These are phyloP conservation scores for Wickerhamomyces sp. DNA, from an alignment of 1,139 yeast species.

Conservation along the genomic window DNA sequence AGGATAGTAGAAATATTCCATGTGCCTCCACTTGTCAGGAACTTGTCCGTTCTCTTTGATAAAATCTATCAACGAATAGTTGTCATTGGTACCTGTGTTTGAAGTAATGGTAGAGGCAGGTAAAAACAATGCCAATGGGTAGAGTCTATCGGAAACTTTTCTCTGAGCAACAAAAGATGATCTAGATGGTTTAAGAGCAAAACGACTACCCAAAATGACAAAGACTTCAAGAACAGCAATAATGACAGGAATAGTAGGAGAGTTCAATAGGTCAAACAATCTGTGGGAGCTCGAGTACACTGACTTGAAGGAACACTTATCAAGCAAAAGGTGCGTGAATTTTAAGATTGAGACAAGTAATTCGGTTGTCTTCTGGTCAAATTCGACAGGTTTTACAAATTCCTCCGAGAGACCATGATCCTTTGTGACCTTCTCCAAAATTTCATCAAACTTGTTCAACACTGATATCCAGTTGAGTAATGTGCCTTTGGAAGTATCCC, in stretches of 20 bases:
- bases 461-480: conserved; percentile 74
- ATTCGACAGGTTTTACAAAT: conserved; percentile 39
- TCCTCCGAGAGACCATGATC: conserved; percentile 51
- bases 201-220: conserved; percentile 55
- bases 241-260: conserved; percentile 56
- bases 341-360: conserved; percentile 49
- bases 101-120: conserved; percentile 42
- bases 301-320: conserved; percentile 63
- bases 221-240: conserved; percentile 62
- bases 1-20: conserved; percentile 51
- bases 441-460: conserved; percentile 67
- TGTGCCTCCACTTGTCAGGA: conserved; percentile 54
- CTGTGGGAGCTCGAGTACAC: conserved; percentile 66
- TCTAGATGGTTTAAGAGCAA: conserved; percentile 39
- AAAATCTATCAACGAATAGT: conserved; percentile 50
- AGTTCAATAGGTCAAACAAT: conserved; percentile 53
- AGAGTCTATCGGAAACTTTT: conserved; percentile 36
- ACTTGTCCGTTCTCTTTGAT: conserved; percentile 40
- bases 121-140: conserved; percentile 42
- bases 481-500: conserved; percentile 73
- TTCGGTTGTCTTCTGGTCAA: conserved; percentile 41
- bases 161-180: conserved; percentile 40
- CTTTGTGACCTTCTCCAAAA: conserved; percentile 48
- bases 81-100: conserved; percentile 33
- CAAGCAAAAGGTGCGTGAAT: conserved; percentile 61